phyloP scores from a whole-genome alignment of 83 land plant species.

The Larix sibirica region DNA sequence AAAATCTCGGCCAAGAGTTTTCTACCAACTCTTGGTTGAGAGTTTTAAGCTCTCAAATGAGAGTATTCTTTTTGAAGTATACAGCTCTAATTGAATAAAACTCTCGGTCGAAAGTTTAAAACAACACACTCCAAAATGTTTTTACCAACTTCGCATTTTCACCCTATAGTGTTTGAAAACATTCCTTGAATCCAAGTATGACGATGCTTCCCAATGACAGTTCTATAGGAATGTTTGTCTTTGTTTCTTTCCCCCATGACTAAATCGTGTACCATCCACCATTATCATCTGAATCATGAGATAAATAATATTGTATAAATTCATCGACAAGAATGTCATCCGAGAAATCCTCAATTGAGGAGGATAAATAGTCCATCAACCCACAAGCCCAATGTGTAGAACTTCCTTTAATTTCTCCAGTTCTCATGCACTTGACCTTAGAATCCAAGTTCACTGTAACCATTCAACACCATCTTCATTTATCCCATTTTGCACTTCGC shows the following conservation, averaged over 20 bases:
- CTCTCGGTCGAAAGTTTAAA: too few species aligned
- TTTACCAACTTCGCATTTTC: too few species aligned
- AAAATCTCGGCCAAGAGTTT: too few species aligned
- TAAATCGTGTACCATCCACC: slow-evolving; percentile 38
- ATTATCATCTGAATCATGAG: neutral
- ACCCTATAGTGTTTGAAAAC: slow-evolving; percentile 16
- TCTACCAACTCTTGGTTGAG: too few species aligned
- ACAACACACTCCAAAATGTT: too few species aligned
- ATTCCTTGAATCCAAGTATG: slow-evolving; percentile 82
- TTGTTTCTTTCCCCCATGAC: slow-evolving; percentile 29
- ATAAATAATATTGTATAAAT: slow-evolving; percentile 30
- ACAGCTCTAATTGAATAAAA: too few species aligned
- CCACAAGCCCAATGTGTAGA: slow-evolving; percentile 66
- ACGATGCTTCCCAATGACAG: slow-evolving; percentile 85
- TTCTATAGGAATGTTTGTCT: slow-evolving; percentile 19
- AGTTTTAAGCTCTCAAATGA: too few species aligned
- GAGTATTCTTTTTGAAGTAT: too few species aligned
- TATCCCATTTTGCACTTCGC: slow-evolving; percentile 18
- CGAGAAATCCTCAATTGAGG: neutral
- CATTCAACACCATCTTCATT: neutral
- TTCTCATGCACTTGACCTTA: slow-evolving; percentile 26
- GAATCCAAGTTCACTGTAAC: slow-evolving; percentile 60
- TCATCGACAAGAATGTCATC: slow-evolving; percentile 67
- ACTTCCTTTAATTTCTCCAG: neutral
- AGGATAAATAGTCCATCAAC: slow-evolving; percentile 16